Percentiles rank a stretch among this genome's conserved stretches.
Evolutionary conservation across 1,139 yeast genomes (phyloP).

Genomic region (Hyphopichia buzzinii): DNA sequence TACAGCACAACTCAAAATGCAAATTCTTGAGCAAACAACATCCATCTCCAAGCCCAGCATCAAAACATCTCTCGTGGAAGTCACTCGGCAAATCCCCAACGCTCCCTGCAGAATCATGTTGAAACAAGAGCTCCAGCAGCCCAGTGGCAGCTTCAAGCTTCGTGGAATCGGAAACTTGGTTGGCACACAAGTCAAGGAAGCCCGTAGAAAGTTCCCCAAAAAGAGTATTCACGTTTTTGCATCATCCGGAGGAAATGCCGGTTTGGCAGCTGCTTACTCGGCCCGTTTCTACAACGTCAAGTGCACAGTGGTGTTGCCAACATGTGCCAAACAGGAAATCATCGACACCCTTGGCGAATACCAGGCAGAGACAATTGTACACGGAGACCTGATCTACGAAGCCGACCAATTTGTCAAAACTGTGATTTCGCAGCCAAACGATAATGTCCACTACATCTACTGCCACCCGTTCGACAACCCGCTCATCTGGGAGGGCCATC

Average conservation of each 20-base stretch:
- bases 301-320: conserved; percentile 43
- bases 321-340: conserved; percentile 23
- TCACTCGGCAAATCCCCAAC: conserved; percentile 21
- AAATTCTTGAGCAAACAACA: no score
- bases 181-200: conserved; percentile 17
- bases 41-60: conserved; percentile 18
- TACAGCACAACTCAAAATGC: no score
- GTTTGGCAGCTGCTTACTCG: conserved; percentile 43
- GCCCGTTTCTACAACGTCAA: conserved; percentile 22
- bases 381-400: conserved; percentile 36
- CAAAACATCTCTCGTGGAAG: conserved; percentile 27
- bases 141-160: conserved; percentile 41
- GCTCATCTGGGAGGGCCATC: conserved; percentile 41
- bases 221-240: conserved; percentile 30
- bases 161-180: conserved; percentile 39
- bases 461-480: conserved; percentile 44
- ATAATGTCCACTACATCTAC: conserved; percentile 22
- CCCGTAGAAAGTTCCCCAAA: conserved; percentile 15
- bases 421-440: conserved; percentile 16
- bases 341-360: conserved; percentile 21
- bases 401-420: conserved; percentile 32
- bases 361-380: conserved; percentile 29
- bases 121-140: conserved; percentile 41
- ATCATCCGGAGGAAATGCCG: conserved; percentile 50
- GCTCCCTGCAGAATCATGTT: conserved; percentile 31